phyloP scores from a whole-genome alignment of 129 eudicot species.

The Lonicera japonica region DNA sequence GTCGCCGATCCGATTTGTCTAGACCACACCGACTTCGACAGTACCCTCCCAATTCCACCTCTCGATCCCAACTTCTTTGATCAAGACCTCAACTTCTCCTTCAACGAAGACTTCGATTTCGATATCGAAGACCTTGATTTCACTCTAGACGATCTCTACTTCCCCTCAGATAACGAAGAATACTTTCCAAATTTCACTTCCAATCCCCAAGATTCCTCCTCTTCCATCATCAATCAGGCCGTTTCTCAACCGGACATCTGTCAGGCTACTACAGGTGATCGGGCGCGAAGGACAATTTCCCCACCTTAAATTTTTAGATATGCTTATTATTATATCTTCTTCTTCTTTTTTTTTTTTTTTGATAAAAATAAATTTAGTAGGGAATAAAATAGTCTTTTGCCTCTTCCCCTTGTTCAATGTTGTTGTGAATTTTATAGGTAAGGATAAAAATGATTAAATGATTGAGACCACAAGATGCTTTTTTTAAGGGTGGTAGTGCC shows the following conservation, averaged over 20 bases:
- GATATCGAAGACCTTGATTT: slow-evolving; percentile 35
- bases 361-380: no score
- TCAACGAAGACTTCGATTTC: slow-evolving; percentile 11
- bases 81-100: slow-evolving; percentile 15
- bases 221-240: slow-evolving; percentile 13
- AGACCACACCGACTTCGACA: slow-evolving; percentile 17
- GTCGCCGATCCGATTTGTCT: slow-evolving; percentile 15
- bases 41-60: slow-evolving; percentile 47
- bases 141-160: slow-evolving; percentile 49
- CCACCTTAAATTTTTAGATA: no score
- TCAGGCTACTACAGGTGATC: no score
- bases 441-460: no score
- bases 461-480: no score
- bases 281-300: no score
- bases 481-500: no score
- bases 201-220: slow-evolving; percentile 14
- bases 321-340: no score
- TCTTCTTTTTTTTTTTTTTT: no score
- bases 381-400: no score
- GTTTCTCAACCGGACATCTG: slow-evolving; percentile 14
- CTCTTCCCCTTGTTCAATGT: no score
- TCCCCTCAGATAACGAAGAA: slow-evolving; percentile 39
- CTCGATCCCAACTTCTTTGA: slow-evolving; percentile 23
- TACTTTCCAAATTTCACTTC: slow-evolving; percentile 23
- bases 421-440: no score